Conservation (phyloP, 306 rosid species). For the Inga leiocalycina region DNA sequence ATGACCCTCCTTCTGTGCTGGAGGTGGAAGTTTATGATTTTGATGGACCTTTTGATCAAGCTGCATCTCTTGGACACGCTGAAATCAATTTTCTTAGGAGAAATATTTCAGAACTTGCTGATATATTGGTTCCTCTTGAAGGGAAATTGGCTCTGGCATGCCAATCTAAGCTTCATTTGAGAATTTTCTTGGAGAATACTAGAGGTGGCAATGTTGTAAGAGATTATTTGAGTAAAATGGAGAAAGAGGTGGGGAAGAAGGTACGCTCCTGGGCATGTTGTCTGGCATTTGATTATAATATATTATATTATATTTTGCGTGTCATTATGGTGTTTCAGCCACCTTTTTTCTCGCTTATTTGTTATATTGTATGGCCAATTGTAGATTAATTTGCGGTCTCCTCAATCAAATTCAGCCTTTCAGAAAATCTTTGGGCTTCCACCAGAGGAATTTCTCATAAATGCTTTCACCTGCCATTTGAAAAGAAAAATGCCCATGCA, state of each 20-base stretch:
- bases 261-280: constrained; percentile 43
- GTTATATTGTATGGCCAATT: constrained; percentile 17
- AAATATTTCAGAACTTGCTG: constrained; percentile 86
- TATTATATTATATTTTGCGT: neutral
- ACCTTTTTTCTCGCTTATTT: constrained; percentile 29
- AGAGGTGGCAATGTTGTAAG: constrained; percentile 73
- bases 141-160: constrained; percentile 94
- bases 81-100: constrained; percentile 84
- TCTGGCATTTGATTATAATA: neutral
- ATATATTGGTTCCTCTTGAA: constrained; percentile 88
- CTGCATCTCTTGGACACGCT: constrained; percentile 83
- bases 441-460: constrained; percentile 96
- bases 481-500: constrained; percentile 94
- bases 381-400: constrained; percentile 90
- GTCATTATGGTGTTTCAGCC: constrained; percentile 27
- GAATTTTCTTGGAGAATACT: constrained; percentile 92
- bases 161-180: constrained; percentile 88
- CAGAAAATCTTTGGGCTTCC: constrained; percentile 94
- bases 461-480: constrained; percentile 95
- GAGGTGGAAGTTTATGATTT: constrained; percentile 91
- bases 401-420: constrained; percentile 93
- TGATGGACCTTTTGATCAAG: constrained; percentile 96
- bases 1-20: constrained; percentile 93
- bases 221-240: constrained; percentile 86
- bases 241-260: constrained; percentile 99